Evolutionary conservation across 306 rosid species (phyloP).

Genomic region (Sicyos baderoa): DNA sequence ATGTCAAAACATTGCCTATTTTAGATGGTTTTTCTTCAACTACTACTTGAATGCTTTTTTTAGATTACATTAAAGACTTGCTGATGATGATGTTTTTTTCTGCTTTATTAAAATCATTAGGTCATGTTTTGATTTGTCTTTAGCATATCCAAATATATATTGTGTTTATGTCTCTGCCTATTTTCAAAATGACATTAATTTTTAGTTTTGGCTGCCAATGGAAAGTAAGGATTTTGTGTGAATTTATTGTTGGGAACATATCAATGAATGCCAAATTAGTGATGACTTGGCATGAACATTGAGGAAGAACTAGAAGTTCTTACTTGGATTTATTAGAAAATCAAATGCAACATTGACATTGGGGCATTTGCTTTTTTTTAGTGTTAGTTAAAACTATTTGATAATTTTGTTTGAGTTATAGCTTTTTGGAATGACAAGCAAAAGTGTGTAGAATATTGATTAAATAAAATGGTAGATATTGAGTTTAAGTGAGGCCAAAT

Average conservation of each 20-base stretch:
- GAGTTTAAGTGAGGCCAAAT: no score
- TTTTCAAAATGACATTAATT: neutral
- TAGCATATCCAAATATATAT: neutral
- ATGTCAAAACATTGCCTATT: neutral
- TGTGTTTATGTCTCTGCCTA: slow-evolving; percentile 3
- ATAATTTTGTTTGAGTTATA: neutral
- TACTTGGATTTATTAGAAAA: neutral
- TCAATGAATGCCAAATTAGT: neutral
- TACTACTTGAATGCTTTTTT: neutral
- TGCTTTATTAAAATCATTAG: neutral
- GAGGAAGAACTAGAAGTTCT: neutral
- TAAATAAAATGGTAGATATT: no score
- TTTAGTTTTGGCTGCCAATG: slow-evolving; percentile 5
- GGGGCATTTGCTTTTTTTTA: neutral
- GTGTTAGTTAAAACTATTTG: neutral
- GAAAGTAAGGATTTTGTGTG: neutral
- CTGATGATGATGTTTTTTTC: neutral
- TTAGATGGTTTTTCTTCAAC: slow-evolving; percentile 6
- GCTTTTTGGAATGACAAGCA: no score
- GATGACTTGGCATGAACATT: neutral
- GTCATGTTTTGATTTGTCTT: slow-evolving; percentile 6
- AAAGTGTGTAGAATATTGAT: no score
- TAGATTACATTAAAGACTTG: neutral
- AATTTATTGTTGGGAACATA: neutral
- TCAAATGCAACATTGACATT: neutral